phyloP scores from a whole-genome alignment of 306 rosid species.

The Cicer cuneatum region DNA sequence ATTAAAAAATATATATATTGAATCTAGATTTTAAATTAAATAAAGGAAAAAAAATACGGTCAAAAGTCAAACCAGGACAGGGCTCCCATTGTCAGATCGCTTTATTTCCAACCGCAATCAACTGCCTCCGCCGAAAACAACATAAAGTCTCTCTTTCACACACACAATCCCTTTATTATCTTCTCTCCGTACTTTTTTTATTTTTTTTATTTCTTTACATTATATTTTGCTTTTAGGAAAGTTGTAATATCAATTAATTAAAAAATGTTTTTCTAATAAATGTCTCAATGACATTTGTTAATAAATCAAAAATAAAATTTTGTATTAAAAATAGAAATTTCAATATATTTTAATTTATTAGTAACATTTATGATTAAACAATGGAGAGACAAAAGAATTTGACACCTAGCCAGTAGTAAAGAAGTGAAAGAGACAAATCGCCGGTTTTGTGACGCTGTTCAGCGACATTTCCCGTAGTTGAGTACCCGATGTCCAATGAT shows the following conservation, averaged over 20 bases:
- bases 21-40: no score
- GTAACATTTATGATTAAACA: background rate
- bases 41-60: slow-evolving; percentile 27
- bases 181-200: background rate
- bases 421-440: slow-evolving; percentile 63
- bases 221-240: slow-evolving; percentile 34
- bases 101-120: slow-evolving; percentile 99
- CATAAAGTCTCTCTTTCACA: slow-evolving; percentile 17
- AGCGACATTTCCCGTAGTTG: slow-evolving; percentile 41
- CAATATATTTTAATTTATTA: no score
- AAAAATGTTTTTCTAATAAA: no score
- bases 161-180: background rate
- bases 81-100: slow-evolving; percentile 58
- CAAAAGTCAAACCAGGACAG: slow-evolving; percentile 57
- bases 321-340: no score
- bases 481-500: slow-evolving; percentile 24
- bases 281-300: no score
- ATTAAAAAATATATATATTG: no score
- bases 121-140: slow-evolving; percentile 78
- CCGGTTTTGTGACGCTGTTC: slow-evolving; percentile 68
- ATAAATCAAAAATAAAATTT: no score
- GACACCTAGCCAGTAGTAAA: background rate
- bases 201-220: background rate
- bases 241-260: background rate
- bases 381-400: background rate